Evolutionary conservation across 2,329 filamentous ascomycete genomes (phyloP), one percentile per base, ranked within the genome.

Genomic region (Lecanosticta acicola): DNA sequence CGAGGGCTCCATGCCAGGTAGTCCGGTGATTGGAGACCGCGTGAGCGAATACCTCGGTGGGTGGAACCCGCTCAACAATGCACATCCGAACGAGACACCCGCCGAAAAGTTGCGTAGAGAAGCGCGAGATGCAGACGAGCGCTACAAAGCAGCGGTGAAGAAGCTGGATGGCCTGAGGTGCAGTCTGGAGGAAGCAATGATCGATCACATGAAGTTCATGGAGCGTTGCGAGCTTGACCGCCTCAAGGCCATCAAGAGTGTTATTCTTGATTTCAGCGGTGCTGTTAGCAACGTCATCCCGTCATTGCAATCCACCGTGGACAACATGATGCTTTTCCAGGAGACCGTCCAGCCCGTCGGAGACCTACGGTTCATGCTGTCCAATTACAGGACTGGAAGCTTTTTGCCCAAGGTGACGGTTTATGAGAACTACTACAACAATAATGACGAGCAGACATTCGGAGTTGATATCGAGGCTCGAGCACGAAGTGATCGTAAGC

Each of bases 341-440:
- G 93, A 98, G 73, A 97, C 93, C 0, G 87, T 98, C n/a, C 93
- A 97, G 67, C 93, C 93, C 4, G 66, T 83, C 39, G 86, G 87
- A 32, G 93, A 98, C 67, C 72, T 98, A 57, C 80, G 93, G 53
- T 98, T 97, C 66, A 78, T 98, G 49, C 76, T 98, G 37, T 93
- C 98, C 71, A 98, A 91, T 65, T 98, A 98, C 70, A 84, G 90
- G 53, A 98, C 93, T 4, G 93, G 93, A 53, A 87, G 84, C 55
- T 98, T 94, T 65, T 80, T 88, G 41, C 93, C 93, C 7, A 90
- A 81, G 60, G 91, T 97, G 20, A 82, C 89, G 38, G 85, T 88
- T 3, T 98, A 98, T 68, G 93, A 98, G 71, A 98, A 97, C 67
- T 98, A 98, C 71, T 98, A 98, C 74, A 96, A 96, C 68, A 89